A percentile compares a stretch with the other conserved stretches of the same genome.
phyloP scores from a whole-genome alignment of 352 stramenopile species.

The Globisporangium mamillatum region DNA sequence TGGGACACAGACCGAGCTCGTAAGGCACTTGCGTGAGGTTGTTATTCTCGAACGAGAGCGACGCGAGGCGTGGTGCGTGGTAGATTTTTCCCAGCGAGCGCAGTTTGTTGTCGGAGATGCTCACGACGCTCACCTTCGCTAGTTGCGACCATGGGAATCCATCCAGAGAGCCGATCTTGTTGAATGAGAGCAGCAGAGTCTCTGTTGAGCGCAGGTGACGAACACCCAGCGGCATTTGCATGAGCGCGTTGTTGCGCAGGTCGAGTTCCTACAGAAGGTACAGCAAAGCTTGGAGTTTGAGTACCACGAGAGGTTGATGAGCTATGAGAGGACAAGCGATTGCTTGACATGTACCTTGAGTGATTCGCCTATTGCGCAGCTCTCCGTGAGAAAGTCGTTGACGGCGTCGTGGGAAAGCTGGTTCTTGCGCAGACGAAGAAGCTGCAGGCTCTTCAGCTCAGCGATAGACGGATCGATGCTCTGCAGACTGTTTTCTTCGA shows the following conservation, averaged over 20 bases:
- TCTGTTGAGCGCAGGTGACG: constrained; percentile 40
- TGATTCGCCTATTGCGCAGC: constrained; percentile 17
- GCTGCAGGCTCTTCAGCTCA: constrained; percentile 43
- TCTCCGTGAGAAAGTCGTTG: constrained; percentile 34
- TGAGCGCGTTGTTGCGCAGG: constrained; percentile 65
- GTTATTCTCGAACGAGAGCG: constrained; percentile 86
- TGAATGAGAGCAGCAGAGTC: constrained; percentile 67
- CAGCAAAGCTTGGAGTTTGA: background rate
- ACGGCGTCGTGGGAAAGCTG: constrained; percentile 47
- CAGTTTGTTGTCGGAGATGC: constrained; percentile 78
- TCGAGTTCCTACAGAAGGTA: constrained; percentile 53
- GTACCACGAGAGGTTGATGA: background rate
- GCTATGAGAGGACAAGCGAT: background rate
- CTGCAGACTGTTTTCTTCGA: constrained; percentile 65
- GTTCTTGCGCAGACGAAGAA: constrained; percentile 76
- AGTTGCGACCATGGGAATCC: constrained; percentile 55
- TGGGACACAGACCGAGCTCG: constrained; percentile 59
- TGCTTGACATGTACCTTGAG: constrained; percentile 25
- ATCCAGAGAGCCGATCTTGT: constrained; percentile 70
- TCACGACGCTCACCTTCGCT: constrained; percentile 48
- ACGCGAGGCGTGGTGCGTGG: constrained; percentile 49
- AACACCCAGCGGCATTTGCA: constrained; percentile 37
- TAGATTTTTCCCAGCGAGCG: constrained; percentile 62
- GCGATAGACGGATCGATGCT: constrained; percentile 41
- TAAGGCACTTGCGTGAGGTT: constrained; percentile 59